A percentile compares a stretch with the other conserved stretches of the same genome.
These are phyloP conservation scores for Limtongia smithiae DNA, from an alignment of 805 yeast genomes.

Conservation along the genomic window DNA sequence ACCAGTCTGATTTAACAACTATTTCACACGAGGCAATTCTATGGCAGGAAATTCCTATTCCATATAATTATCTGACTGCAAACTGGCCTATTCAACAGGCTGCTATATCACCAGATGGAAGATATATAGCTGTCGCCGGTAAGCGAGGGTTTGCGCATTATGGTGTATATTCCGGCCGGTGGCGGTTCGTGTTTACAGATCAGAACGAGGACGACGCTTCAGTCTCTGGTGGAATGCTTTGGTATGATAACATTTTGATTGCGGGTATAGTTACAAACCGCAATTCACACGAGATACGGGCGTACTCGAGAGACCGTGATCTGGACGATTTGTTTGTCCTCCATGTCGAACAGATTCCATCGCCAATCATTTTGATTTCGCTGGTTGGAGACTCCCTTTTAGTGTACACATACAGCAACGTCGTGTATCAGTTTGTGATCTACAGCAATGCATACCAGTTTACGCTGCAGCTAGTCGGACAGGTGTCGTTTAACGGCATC, in stretches of 20 bases:
- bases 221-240: constrained; percentile 40
- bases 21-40: constrained; percentile 44
- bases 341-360: constrained; percentile 33
- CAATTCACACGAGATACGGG: constrained; percentile 31
- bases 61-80: constrained; percentile 44
- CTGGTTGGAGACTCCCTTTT: constrained; percentile 35
- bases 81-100: constrained; percentile 45
- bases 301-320: constrained; percentile 40
- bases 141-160: constrained; percentile 46
- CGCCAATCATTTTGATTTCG: constrained; percentile 36
- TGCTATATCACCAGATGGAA: constrained; percentile 48
- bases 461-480: constrained; percentile 34
- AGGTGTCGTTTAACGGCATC: constrained; percentile 38
- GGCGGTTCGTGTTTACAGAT: constrained; percentile 46
- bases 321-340: constrained; percentile 37
- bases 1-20: constrained; percentile 42
- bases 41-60: constrained; percentile 49
- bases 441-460: constrained; percentile 24
- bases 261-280: constrained; percentile 36
- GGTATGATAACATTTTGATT: constrained; percentile 40
- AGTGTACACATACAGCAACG: constrained; percentile 38
- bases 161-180: constrained; percentile 41
- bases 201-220: constrained; percentile 37
- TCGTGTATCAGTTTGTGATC: constrained; percentile 34
- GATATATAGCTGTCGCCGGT: constrained; percentile 50